Conservation (phyloP, 2,329 filamentous ascomycete species). For the Trichoderma semiorbis region DNA sequence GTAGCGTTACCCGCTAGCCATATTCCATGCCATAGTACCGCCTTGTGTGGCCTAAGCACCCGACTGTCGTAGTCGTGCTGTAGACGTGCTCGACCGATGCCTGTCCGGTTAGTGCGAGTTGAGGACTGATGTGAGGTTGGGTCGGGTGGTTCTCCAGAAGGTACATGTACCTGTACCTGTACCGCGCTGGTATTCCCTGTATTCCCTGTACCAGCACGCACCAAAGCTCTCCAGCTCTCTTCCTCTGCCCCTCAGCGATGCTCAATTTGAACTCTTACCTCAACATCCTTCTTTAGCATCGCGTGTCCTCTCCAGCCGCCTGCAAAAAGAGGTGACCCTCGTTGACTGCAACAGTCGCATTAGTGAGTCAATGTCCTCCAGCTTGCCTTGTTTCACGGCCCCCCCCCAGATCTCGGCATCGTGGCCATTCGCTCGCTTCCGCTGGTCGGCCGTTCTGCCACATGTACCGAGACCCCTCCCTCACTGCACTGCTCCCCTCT, state of each 20-base stretch:
- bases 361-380: not conserved
- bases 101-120: not conserved
- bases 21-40: too few relatives aligned
- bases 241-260: not conserved
- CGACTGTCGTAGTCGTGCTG: too few relatives aligned
- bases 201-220: not conserved
- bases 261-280: not conserved
- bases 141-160: too few relatives aligned
- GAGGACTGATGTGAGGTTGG: not conserved
- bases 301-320: not conserved
- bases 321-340: not conserved
- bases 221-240: not conserved
- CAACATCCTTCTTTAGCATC: not conserved
- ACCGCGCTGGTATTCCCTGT: not conserved
- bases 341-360: not conserved
- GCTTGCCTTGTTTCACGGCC: not conserved
- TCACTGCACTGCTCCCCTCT: slow-evolving; percentile 2
- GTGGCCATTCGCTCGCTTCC: slow-evolving; percentile 8
- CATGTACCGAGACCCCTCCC: slow-evolving; percentile 11
- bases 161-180: not conserved
- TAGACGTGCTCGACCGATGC: not conserved
- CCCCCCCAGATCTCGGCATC: slow-evolving; percentile 10
- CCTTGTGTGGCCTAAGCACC: too few relatives aligned
- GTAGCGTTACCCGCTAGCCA: not conserved
- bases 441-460: slow-evolving; percentile 1